These are phyloP conservation scores for Heterobasidion irregulare DNA, from an alignment of 1,284 basidiomycete genomes.

Conservation along the genomic window DNA sequence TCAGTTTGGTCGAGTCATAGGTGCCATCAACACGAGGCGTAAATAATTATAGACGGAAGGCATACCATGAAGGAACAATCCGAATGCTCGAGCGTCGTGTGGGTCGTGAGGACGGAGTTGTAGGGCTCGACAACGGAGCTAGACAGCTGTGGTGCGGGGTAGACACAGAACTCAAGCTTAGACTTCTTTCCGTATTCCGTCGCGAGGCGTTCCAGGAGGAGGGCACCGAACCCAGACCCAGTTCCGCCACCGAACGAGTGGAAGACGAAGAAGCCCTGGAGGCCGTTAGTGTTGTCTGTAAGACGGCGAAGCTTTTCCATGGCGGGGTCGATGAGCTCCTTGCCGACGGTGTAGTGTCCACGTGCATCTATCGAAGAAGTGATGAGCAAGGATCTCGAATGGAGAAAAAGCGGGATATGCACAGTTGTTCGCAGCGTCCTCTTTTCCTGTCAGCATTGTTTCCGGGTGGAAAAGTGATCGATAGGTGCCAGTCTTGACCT, in stretches of 20 bases:
- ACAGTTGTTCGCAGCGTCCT: conserved; percentile 99
- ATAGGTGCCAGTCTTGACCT: conserved; percentile 93
- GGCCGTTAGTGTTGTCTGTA: conserved; percentile 95
- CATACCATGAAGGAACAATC: conserved; percentile 96
- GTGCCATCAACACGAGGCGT: neutral
- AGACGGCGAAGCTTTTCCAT: conserved; percentile 96
- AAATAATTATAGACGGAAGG: conserved; percentile 3
- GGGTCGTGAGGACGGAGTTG: conserved; percentile 98
- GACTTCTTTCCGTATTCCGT: conserved; percentile 99
- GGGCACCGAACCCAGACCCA: conserved; percentile 97
- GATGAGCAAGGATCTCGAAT: conserved; percentile 1
- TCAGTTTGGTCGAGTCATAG: neutral
- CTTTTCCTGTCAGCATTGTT: conserved; percentile 98
- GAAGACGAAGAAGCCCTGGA: conserved; percentile 99
- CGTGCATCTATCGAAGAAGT: conserved; percentile 68
- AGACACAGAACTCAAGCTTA: conserved; percentile 98
- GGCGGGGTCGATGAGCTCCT: conserved; percentile 87
- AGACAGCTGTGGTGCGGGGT: conserved; percentile 90
- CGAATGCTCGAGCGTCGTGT: conserved; percentile 98
- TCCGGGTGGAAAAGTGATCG: conserved; percentile 97
- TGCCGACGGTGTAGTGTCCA: conserved; percentile 97
- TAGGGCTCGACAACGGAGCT: conserved; percentile 99
- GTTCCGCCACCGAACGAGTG: conserved; percentile 99
- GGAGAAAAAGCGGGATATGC: conserved; percentile 29
- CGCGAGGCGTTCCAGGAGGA: conserved; percentile 92